Conservation (phyloP, 129 eudicot genomes). For the Artemisia argyi region DNA sequence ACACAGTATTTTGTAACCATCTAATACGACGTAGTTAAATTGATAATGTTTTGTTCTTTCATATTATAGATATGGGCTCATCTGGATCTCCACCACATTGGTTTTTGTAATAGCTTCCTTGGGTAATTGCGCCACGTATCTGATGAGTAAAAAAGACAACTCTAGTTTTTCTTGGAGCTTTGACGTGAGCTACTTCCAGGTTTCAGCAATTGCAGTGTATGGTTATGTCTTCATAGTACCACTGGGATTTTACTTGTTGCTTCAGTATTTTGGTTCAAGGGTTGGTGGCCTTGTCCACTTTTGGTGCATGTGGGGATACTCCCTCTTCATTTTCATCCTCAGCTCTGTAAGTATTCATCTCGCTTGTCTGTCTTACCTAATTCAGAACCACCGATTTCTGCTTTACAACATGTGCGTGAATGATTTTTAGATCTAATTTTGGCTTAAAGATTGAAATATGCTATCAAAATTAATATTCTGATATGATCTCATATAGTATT, state of each 20-base stretch:
- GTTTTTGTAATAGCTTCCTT: conserved; percentile 84
- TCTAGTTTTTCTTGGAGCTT: conserved; percentile 69
- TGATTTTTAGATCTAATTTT: not conserved
- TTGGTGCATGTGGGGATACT: conserved; percentile 99
- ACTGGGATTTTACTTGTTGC: conserved; percentile 82
- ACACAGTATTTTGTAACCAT: no score
- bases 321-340: conserved; percentile 80
- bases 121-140: conserved; percentile 85
- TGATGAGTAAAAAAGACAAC: conserved; percentile 57
- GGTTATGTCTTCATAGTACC: conserved; percentile 90
- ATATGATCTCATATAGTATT: not conserved
- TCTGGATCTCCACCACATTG: conserved; percentile 94
- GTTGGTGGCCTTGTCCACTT: conserved; percentile 84
- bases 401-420: conserved; percentile 9
- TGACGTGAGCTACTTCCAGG: conserved; percentile 81
- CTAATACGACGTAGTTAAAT: not conserved
- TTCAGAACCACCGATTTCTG: conserved; percentile 13
- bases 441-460: conserved; percentile 1
- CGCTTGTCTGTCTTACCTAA: conserved; percentile 10
- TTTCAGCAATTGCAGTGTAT: conserved; percentile 73
- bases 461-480: not conserved
- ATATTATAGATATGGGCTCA: conserved; percentile 79
- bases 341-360: conserved; percentile 63
- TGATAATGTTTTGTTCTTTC: not conserved
- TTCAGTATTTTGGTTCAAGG: conserved; percentile 84